Evolutionary conservation across 1,284 basidiomycete species (phyloP).

Genomic region (Sporisorium exsertum): DNA sequence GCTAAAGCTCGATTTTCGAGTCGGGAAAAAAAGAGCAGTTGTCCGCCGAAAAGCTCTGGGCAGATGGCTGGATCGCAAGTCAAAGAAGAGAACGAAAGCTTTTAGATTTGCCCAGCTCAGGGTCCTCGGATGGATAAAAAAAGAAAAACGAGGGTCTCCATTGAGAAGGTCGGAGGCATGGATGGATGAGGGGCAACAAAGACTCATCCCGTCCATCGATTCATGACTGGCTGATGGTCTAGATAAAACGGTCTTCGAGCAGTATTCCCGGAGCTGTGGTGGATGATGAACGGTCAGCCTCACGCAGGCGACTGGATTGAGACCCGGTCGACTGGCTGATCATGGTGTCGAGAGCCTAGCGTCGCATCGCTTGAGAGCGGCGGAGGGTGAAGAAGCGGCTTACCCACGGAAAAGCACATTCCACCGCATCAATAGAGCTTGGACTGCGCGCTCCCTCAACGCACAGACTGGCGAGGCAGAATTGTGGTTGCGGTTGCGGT

Average conservation of each 20-base stretch:
- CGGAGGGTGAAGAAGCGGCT: background rate
- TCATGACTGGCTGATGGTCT: background rate
- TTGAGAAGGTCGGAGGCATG: too few relatives aligned
- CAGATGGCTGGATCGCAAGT: too few relatives aligned
- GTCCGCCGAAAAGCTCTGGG: background rate
- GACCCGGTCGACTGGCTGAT: background rate
- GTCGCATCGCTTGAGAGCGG: too few relatives aligned
- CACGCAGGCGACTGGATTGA: background rate
- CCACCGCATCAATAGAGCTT: background rate
- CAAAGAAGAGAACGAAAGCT: background rate
- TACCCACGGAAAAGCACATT: background rate
- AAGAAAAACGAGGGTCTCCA: too few relatives aligned
- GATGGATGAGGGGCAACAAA: too few relatives aligned
- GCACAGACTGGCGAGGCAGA: background rate
- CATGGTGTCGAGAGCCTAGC: background rate
- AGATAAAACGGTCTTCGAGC: background rate
- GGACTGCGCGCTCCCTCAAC: background rate
- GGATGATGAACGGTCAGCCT: background rate
- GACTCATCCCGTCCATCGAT: too few relatives aligned
- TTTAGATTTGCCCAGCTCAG: background rate
- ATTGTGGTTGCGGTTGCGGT: background rate
- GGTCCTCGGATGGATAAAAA: conserved; percentile 16
- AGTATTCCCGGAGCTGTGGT: background rate
- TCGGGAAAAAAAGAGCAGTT: background rate
- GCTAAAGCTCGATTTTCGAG: background rate